These are phyloP conservation scores for Alternaria triticina DNA, from an alignment of 2,329 filamentous ascomycete species.

Conservation along the genomic window DNA sequence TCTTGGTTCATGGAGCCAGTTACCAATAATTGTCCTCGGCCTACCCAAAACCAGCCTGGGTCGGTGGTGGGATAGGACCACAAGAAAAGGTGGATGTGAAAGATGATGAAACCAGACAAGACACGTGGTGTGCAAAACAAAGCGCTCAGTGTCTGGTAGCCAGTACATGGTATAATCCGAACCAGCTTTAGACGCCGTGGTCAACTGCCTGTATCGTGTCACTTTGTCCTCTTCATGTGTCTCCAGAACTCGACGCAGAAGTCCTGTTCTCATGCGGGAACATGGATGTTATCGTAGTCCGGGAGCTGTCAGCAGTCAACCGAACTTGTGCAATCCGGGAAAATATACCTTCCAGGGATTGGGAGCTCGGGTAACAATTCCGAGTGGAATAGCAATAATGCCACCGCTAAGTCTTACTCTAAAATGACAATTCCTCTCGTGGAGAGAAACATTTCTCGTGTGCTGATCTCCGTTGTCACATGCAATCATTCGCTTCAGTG, in stretches of 20 bases:
- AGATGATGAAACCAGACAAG: neutral
- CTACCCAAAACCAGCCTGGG: neutral
- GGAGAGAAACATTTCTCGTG: neutral
- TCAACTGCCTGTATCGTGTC: neutral
- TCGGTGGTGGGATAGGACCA: neutral
- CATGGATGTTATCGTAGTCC: neutral
- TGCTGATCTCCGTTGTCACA: neutral
- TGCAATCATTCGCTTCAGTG: neutral
- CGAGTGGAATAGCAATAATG: neutral
- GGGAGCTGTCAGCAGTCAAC: neutral
- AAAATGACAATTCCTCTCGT: neutral
- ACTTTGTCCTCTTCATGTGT: neutral
- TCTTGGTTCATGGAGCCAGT: neutral
- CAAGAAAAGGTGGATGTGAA: neutral
- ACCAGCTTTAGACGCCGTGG: neutral
- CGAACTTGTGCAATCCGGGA: neutral
- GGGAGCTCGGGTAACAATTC: neutral
- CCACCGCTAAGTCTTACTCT: neutral
- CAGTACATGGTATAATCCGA: neutral
- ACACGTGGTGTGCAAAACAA: neutral
- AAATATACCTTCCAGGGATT: neutral
- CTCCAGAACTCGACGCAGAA: neutral
- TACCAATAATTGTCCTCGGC: neutral
- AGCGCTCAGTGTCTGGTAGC: neutral
- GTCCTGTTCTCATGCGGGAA: neutral